Evolutionary conservation across 2,329 filamentous ascomycete genomes (phyloP).

Genomic region (Aspergillus sp.): DNA sequence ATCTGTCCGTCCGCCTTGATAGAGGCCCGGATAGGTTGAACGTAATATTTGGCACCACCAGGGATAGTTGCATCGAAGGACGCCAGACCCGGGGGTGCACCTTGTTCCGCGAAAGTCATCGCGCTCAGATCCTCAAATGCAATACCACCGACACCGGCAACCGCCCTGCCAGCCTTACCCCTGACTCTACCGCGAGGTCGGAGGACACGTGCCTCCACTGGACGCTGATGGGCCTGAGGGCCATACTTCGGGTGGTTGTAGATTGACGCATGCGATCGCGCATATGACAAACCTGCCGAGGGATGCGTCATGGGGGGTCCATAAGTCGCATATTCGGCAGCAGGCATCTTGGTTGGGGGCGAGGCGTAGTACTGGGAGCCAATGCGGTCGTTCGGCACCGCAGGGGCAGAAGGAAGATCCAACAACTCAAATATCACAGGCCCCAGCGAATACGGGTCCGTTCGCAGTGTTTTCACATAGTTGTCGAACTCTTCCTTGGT

Average conservation of each 20-base stretch:
- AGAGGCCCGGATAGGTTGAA: constrained; percentile 48
- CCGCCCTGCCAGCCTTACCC: constrained; percentile 32
- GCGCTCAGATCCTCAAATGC: constrained; percentile 40
- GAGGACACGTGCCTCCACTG: constrained; percentile 59
- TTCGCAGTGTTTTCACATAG: constrained; percentile 47
- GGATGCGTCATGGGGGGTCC: constrained; percentile 64
- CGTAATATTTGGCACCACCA: constrained; percentile 55
- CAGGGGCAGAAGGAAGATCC: constrained; percentile 52
- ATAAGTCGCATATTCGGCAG: constrained; percentile 44
- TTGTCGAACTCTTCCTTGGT: constrained; percentile 48
- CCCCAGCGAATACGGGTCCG: constrained; percentile 48
- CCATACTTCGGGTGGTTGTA: constrained; percentile 62
- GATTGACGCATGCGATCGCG: constrained; percentile 54
- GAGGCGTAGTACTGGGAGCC: constrained; percentile 35
- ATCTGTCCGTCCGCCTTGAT: constrained; percentile 48
- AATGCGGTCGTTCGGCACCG: constrained; percentile 37
- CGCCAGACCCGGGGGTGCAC: constrained; percentile 42
- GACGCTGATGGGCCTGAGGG: constrained; percentile 53
- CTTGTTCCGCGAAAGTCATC: constrained; percentile 32
- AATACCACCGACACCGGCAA: constrained; percentile 43
- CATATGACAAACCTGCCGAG: constrained; percentile 63
- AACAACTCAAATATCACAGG: constrained; percentile 56
- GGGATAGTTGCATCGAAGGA: constrained; percentile 44
- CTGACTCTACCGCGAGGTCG: constrained; percentile 43
- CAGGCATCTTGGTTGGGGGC: constrained; percentile 35